Conservation (phyloP, 768 basidiomycete genomes). For the Lentinus tigrinus region DNA sequence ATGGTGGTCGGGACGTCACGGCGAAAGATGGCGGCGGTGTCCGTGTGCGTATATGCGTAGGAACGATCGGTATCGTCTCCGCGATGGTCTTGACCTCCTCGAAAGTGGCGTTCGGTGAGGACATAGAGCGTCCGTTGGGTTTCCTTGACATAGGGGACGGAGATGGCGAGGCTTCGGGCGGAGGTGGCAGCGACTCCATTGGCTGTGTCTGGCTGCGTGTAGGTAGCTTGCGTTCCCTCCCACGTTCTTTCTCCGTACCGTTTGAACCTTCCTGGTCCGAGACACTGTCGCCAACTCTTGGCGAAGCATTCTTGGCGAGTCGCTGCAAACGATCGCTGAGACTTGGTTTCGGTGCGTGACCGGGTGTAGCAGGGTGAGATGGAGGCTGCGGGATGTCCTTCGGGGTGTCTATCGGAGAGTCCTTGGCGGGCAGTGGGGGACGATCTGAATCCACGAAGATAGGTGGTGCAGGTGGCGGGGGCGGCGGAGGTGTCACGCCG, state of each 20-base stretch:
- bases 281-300: constrained; percentile 8
- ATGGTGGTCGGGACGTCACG: constrained; percentile 35
- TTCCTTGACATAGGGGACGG: constrained; percentile 13
- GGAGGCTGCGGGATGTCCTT: not conserved
- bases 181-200: constrained; percentile 6
- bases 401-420: constrained; percentile 8
- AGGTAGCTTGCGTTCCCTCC: constrained; percentile 19
- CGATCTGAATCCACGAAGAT: constrained; percentile 9
- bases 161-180: constrained; percentile 15
- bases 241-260: constrained; percentile 11
- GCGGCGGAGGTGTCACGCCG: constrained; percentile 16
- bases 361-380: not conserved
- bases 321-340: constrained; percentile 27
- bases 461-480: constrained; percentile 4
- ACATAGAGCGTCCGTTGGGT: constrained; percentile 22
- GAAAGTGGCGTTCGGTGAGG: constrained; percentile 28
- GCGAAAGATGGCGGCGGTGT: constrained; percentile 32
- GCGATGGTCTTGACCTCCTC: constrained; percentile 17
- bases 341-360: constrained; percentile 23
- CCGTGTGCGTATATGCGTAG: constrained; percentile 32
- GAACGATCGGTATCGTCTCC: constrained; percentile 29
- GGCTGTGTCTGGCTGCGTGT: constrained; percentile 28
- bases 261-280: constrained; percentile 3
- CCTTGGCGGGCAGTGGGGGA: constrained; percentile 16
- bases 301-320: constrained; percentile 21